Evolutionary conservation across 257 asterid species (phyloP), one percentile per base, ranked within the genome.

Genomic region (Eucommia ulmoides): DNA sequence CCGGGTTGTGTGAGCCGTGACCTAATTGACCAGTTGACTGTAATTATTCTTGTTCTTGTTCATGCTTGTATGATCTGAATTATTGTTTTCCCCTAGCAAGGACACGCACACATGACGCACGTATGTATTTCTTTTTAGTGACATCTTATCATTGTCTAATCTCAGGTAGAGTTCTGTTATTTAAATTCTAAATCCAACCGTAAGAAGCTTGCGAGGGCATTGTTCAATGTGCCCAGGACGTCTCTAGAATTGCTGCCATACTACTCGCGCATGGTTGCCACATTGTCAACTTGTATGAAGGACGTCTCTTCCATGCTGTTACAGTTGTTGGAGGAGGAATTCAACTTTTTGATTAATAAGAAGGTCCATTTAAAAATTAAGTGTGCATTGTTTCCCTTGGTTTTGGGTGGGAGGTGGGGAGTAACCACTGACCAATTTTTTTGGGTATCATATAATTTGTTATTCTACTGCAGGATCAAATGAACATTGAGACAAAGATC

Each of bases 111-210:
- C n/a, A n/a, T n/a, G n/a, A n/a, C n/a, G n/a, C n/a, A n/a, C n/a
- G n/a, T n/a, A n/a, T n/a, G n/a, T n/a, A n/a, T n/a, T n/a, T n/a
- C n/a, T n/a, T n/a, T n/a, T n/a, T n/a, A n/a, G n/a, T n/a, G n/a
- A n/a, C n/a, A n/a, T n/a, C n/a, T n/a, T n/a, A n/a, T n/a, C n/a
- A n/a, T n/a, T n/a, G n/a, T n/a, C n/a, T 33, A 52, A 49, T 80
- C 70, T 47, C 84, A 91, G 99, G 99, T 91, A 45, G 99, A 91
- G 59, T 91, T 91, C 73, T 91, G 99, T 81, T 91, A 91, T 79
- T 65, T 91, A 65, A 91, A 91, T 70, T 83, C 99, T 29, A 91
- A 86, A 69, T 83, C 99, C 59, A 86, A 62, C 53, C 74, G 99
- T 74, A 91, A 91, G 68, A 91, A 86, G 80, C 99, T 91, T 51